Percentiles rank a stretch among this genome's conserved stretches.
Evolutionary conservation across 495 filamentous ascomycete genomes (phyloP).

Genomic region (Penicillium arizonense): DNA sequence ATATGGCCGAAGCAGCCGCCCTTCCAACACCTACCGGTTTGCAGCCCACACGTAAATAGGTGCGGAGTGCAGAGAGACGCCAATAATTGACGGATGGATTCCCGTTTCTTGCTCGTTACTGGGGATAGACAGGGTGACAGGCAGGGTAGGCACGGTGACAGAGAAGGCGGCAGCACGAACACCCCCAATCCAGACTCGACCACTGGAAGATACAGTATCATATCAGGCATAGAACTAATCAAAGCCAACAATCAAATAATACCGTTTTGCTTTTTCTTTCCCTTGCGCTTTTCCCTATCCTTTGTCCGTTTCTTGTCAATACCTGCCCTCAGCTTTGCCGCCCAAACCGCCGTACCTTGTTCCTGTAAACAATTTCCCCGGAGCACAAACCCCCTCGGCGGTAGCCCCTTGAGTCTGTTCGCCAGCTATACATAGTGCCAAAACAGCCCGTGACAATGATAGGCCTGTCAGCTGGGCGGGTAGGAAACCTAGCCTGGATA

Average conservation of each 20-base stretch:
- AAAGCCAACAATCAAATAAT: background rate
- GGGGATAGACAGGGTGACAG: too few relatives aligned
- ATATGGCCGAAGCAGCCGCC: slow-evolving; percentile 16
- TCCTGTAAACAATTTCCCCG: slow-evolving; percentile 8
- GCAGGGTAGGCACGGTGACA: too few relatives aligned
- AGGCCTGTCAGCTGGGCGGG: slow-evolving; percentile 13
- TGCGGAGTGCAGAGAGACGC: slow-evolving; percentile 8
- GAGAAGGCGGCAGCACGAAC: too few relatives aligned
- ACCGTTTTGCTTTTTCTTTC: background rate
- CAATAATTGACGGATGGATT: background rate
- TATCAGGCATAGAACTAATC: background rate
- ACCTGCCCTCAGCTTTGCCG: slow-evolving; percentile 1
- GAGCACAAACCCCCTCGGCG: slow-evolving; percentile 8
- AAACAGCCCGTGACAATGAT: slow-evolving; percentile 8
- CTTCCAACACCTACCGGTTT: slow-evolving; percentile 19
- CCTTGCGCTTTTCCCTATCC: slow-evolving; percentile 1
- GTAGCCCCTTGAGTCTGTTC: slow-evolving; percentile 17
- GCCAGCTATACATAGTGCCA: slow-evolving; percentile 15
- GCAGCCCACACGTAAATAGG: slow-evolving; percentile 4
- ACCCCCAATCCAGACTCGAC: background rate
- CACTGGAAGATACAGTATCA: background rate
- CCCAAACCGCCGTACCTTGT: slow-evolving; percentile 10
- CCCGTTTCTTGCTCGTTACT: background rate
- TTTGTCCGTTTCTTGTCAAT: background rate
- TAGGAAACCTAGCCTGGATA: slow-evolving; percentile 4